These are phyloP conservation scores for Taphrina populina DNA, from an alignment of 1,139 yeast species.

Conservation along the genomic window DNA sequence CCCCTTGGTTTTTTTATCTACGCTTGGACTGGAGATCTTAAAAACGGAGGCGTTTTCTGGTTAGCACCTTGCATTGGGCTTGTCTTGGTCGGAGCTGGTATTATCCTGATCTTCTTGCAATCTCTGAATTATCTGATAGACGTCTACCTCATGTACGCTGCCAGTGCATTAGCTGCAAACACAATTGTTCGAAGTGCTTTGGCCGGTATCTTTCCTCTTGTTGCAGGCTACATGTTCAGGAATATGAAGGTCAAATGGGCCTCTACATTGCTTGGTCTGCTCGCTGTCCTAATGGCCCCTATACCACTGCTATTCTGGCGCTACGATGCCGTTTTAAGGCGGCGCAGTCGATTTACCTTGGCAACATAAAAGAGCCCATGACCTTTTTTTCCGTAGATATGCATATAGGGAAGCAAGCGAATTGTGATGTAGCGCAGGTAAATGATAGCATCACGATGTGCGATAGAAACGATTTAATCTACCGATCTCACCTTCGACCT, in stretches of 20 bases:
- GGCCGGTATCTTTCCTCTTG: constrained; percentile 72
- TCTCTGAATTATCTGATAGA: constrained; percentile 55
- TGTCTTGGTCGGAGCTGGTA: constrained; percentile 61
- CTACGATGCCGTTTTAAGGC: constrained; percentile 46
- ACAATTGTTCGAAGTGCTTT: constrained; percentile 61
- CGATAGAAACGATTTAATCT: no score
- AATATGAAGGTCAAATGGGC: constrained; percentile 53
- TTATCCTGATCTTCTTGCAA: constrained; percentile 55
- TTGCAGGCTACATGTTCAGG: constrained; percentile 55
- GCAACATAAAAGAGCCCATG: no score
- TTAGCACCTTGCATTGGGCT: constrained; percentile 71
- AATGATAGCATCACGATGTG: no score
- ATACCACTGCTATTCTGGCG: constrained; percentile 63
- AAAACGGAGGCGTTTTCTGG: constrained; percentile 77
- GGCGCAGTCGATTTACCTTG: constrained; percentile 44
- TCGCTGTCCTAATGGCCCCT: constrained; percentile 59
- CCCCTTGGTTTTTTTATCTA: constrained; percentile 37
- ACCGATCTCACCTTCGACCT: no score
- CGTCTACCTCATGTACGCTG: constrained; percentile 56
- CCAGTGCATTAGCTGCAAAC: constrained; percentile 71
- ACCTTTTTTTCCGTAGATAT: no score
- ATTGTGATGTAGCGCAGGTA: no score
- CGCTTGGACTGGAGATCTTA: constrained; percentile 51
- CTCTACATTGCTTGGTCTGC: constrained; percentile 50
- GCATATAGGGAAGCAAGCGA: no score